Evolutionary conservation across 1,139 yeast species (phyloP), one percentile per base, ranked within the genome.

Genomic region (Arxiozyma telluris): DNA sequence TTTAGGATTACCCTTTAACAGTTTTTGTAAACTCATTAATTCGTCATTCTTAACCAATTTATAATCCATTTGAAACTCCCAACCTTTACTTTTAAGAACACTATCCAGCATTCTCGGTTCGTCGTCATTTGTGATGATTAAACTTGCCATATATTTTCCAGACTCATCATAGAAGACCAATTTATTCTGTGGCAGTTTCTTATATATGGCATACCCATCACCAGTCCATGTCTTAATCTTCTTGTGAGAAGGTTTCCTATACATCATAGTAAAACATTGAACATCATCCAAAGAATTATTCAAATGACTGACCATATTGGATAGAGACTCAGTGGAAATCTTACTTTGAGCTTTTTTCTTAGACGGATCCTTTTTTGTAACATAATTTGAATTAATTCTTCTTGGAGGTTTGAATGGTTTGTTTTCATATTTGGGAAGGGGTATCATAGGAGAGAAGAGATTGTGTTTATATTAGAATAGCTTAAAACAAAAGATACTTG

Each of bases 191-290:
- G 54, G 22, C 5, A 59, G 49, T 1, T 53, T 41, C 27, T 53
- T 56, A 1, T 75, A 61, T 0, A 68, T 58, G 6, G 87, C 73
- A 27, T 71, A 69, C 0, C 96, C 98, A 70, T 93, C 98, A 3
- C 96, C 96, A 55, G 89, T 95, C 98, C 98, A 93, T 0, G 91
- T 84, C 66, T 91, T 91, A 68, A 90, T 83, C 74, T 91, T 90
- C 70, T 87, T 88, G 44, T 72, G 76, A 0, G 93, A 75, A 45
- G 75, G 76, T 66, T 87, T 89, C 46, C 98, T 73, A 80, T 86
- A 87, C 60, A 87, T 78, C 2, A 82, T 81, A 15, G 61, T 60
- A 51, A 63, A 70, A 42, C 41, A 49, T 20, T 51, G 51, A 17
- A 12, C 34, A 39, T 44, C 54, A 56, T 38, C 25, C 4, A 38